These are phyloP conservation scores for Naematelia encephala DNA, from an alignment of 768 basidiomycete species.

Conservation along the genomic window DNA sequence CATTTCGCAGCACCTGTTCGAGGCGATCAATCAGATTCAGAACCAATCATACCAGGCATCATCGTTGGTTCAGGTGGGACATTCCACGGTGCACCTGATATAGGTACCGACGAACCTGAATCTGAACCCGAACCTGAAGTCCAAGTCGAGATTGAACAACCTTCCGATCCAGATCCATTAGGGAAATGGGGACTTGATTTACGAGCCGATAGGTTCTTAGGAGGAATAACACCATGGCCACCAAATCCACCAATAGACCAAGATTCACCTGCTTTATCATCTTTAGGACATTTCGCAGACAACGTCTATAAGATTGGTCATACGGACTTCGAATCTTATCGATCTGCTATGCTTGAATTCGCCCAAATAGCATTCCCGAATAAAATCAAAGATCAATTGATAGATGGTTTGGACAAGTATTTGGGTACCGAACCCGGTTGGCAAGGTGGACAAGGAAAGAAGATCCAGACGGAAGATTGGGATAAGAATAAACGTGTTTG, in stretches of 20 bases:
- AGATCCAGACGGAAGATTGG: slow-evolving; percentile 12
- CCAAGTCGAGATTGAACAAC: background rate
- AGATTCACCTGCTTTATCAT: slow-evolving; percentile 18
- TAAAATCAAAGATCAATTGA: slow-evolving; percentile 8
- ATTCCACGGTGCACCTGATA: background rate
- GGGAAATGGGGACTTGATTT: slow-evolving; percentile 29
- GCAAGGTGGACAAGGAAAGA: slow-evolving; percentile 1
- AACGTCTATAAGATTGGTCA: slow-evolving; percentile 34
- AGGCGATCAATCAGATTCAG: background rate
- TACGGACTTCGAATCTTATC: slow-evolving; percentile 8
- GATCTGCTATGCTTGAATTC: slow-evolving; percentile 20
- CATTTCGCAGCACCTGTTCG: background rate
- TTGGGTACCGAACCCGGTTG: background rate
- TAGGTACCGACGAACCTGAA: background rate
- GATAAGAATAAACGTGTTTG: slow-evolving; percentile 36
- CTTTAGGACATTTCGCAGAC: slow-evolving; percentile 37
- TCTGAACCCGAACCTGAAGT: background rate
- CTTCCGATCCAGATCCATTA: slow-evolving; percentile 1
- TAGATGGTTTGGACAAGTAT: slow-evolving; percentile 17
- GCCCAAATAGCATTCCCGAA: slow-evolving; percentile 25
- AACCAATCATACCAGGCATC: background rate
- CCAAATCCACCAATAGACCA: slow-evolving; percentile 17
- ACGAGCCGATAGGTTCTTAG: slow-evolving; percentile 13
- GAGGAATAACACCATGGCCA: slow-evolving; percentile 28
- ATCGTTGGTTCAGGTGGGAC: background rate